phyloP scores from a whole-genome alignment of 805 yeast species.

The Myxozyma udenii region DNA sequence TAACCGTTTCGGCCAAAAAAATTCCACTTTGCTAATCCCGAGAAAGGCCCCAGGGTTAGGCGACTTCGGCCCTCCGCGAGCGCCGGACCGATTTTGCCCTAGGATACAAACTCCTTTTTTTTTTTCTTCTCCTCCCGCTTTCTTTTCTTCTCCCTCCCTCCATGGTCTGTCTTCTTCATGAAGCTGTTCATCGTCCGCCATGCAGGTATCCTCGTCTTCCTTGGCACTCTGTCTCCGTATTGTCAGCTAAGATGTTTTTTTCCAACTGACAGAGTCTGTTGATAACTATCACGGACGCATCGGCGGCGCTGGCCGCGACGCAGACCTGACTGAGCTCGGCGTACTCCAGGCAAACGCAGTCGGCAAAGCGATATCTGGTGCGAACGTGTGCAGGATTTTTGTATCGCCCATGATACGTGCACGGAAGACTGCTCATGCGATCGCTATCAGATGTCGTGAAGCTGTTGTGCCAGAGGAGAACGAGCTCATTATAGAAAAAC shows the following conservation, averaged over 20 bases:
- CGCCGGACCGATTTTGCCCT: too few species aligned
- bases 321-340: constrained; percentile 21
- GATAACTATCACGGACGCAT: constrained; percentile 19
- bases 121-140: too few species aligned
- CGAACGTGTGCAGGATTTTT: constrained; percentile 2
- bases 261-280: constrained; percentile 15
- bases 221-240: background rate
- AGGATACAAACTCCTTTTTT: too few species aligned
- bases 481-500: constrained; percentile 15
- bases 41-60: too few species aligned
- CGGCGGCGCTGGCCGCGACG: constrained; percentile 25
- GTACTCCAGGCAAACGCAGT: constrained; percentile 18
- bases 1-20: too few species aligned
- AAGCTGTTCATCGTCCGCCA: constrained; percentile 21
- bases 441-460: constrained; percentile 3
- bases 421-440: constrained; percentile 16
- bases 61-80: too few species aligned
- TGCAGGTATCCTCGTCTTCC: constrained; percentile 14
- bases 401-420: constrained; percentile 17
- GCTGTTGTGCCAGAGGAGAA: constrained; percentile 4
- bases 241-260: background rate
- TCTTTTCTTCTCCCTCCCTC: too few species aligned
- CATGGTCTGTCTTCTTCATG: too few species aligned
- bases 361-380: background rate
- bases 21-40: too few species aligned